phyloP scores from a whole-genome alignment of 257 asterid genomes.

The Galeopsis tetrahit region DNA sequence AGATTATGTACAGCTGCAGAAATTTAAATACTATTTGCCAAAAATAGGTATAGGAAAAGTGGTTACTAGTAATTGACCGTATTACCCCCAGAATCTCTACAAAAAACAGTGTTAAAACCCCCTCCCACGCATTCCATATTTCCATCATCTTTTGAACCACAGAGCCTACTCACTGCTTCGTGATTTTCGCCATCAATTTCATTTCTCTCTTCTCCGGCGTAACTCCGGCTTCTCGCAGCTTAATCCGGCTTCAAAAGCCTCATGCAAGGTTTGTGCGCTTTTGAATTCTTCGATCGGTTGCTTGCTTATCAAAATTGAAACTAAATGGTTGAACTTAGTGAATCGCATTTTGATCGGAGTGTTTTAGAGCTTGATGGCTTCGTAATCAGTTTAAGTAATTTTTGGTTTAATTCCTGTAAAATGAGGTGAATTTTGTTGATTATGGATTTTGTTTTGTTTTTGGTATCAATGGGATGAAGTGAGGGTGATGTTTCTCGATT shows the following conservation, averaged over 20 bases:
- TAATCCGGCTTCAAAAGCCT: not conserved
- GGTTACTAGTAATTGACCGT: not conserved
- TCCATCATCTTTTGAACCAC: not conserved
- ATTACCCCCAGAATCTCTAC: not conserved
- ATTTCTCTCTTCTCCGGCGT: not conserved
- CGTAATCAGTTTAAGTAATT: not conserved
- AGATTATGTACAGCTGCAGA: not conserved
- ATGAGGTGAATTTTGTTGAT: too few relatives aligned
- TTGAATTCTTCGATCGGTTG: not conserved
- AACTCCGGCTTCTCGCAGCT: too few relatives aligned
- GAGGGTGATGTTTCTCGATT: constrained; percentile 5
- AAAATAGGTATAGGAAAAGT: too few relatives aligned
- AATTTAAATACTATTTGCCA: not conserved
- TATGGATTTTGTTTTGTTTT: too few relatives aligned
- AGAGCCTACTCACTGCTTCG: not conserved
- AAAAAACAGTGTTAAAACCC: not conserved
- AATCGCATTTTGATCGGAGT: not conserved
- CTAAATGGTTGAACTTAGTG: not conserved
- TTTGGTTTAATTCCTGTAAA: not conserved
- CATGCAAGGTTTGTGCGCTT: constrained; percentile 32
- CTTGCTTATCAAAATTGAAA: constrained; percentile 14
- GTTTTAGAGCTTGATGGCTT: constrained; percentile 6
- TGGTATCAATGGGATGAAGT: not conserved
- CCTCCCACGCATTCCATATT: not conserved
- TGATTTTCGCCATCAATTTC: not conserved